These are phyloP conservation scores for Kwoniella heveanensis DNA, from an alignment of 768 basidiomycete species.

Conservation along the genomic window DNA sequence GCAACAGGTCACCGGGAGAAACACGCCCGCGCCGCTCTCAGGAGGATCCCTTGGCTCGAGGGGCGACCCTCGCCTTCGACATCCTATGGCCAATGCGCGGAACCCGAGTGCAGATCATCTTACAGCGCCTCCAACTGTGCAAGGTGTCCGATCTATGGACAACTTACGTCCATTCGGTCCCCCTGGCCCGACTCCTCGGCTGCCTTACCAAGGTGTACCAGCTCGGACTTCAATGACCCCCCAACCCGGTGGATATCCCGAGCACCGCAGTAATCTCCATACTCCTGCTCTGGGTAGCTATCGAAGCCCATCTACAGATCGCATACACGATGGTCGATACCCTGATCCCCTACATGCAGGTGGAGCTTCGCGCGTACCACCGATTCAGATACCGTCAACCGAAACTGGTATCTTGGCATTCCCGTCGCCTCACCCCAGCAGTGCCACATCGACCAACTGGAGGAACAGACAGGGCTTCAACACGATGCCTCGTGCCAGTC, in stretches of 20 bases:
- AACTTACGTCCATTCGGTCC: conserved; percentile 34
- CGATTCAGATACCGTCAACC: conserved; percentile 11
- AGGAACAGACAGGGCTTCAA: conserved; percentile 10
- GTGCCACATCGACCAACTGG: conserved; percentile 1
- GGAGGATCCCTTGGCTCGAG: conserved; percentile 3
- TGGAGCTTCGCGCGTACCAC: conserved; percentile 18
- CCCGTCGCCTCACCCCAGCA: conserved; percentile 37
- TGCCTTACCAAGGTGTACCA: conserved; percentile 36
- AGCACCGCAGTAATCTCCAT: conserved; percentile 6
- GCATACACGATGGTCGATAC: conserved; percentile 42
- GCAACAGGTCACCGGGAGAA: conserved; percentile 27
- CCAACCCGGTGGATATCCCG: conserved; percentile 20
- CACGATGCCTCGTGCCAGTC: conserved; percentile 6
- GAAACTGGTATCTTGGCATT: conserved; percentile 30
- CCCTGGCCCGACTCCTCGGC: conserved; percentile 22
- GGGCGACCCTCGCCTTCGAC: conserved; percentile 6
- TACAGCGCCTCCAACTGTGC: conserved; percentile 23
- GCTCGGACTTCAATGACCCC: conserved; percentile 25
- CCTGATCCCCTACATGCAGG: conserved; percentile 33
- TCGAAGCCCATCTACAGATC: conserved; percentile 36
- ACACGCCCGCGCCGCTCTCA: background rate
- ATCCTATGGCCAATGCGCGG: conserved; percentile 19
- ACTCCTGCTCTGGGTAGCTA: conserved; percentile 8
- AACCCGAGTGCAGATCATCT: conserved; percentile 12
- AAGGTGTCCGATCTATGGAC: conserved; percentile 43